phyloP scores from a whole-genome alignment of 768 basidiomycete genomes.

The Boletus speciosus region DNA sequence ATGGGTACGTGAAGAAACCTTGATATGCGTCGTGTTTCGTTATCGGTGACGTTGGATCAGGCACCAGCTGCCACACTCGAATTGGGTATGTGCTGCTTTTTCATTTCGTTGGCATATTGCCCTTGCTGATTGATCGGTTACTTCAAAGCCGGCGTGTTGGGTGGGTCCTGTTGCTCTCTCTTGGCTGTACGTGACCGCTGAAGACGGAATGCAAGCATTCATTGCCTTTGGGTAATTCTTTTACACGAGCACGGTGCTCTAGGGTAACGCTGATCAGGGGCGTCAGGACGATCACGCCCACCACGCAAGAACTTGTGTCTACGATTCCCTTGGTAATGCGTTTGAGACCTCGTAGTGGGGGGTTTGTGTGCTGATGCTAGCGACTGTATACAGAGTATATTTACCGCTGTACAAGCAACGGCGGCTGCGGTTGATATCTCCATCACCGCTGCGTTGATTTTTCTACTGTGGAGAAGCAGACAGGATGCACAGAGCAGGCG shows the following conservation, averaged over 20 bases:
- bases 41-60: conserved; percentile 7
- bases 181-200: neutral
- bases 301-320: conserved; percentile 9
- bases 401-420: conserved; percentile 3
- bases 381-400: conserved; percentile 4
- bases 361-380: neutral
- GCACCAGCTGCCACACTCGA: conserved; percentile 14
- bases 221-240: conserved; percentile 12
- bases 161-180: conserved; percentile 1
- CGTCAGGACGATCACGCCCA: conserved; percentile 12
- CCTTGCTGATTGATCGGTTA: neutral
- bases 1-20: conserved; percentile 11
- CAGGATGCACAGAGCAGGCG: conserved; percentile 13
- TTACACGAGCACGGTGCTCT: neutral
- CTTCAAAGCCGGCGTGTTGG: conserved; percentile 8
- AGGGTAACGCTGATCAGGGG: neutral
- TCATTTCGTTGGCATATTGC: neutral
- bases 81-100: conserved; percentile 7
- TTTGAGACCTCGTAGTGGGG: neutral
- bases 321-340: conserved; percentile 3
- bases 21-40: neutral
- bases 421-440: conserved; percentile 12
- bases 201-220: conserved; percentile 7
- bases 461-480: conserved; percentile 14
- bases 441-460: conserved; percentile 11